These are phyloP conservation scores for Entonaema liquescens DNA, from an alignment of 495 filamentous ascomycete genomes.

Conservation along the genomic window DNA sequence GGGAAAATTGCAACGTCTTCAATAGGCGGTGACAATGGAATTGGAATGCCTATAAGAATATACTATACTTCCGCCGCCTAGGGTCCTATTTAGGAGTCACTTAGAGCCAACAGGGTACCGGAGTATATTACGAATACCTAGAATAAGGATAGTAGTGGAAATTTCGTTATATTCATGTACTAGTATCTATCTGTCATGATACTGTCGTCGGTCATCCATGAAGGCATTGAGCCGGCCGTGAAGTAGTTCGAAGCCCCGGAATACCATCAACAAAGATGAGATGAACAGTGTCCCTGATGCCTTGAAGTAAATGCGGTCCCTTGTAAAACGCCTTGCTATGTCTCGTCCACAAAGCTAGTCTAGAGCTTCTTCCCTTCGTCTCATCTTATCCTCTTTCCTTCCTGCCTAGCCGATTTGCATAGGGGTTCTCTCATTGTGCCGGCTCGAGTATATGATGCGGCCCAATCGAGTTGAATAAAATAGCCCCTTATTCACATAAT, in stretches of 20 bases:
- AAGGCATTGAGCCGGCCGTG: background rate
- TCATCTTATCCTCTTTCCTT: background rate
- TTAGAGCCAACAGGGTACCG: too few relatives aligned
- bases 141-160: background rate
- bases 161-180: constrained; percentile 18
- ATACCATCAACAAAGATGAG: constrained; percentile 14
- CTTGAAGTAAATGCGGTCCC: constrained; percentile 21
- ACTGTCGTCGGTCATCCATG: constrained; percentile 2
- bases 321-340: constrained; percentile 34
- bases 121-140: background rate
- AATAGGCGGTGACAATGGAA: constrained; percentile 16
- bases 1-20: constrained; percentile 8
- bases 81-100: too few relatives aligned
- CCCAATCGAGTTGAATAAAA: background rate
- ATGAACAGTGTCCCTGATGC: background rate
- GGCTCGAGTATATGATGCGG: background rate
- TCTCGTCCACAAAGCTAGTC: constrained; percentile 12
- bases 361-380: constrained; percentile 2
- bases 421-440: background rate
- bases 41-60: too few relatives aligned
- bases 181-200: constrained; percentile 18
- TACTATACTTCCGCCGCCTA: too few relatives aligned
- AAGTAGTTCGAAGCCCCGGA: background rate
- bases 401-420: background rate
- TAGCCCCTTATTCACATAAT: background rate